A percentile compares a stretch with the other conserved stretches of the same genome.
phyloP scores from a whole-genome alignment of 1,284 basidiomycete genomes.

The Naganishia sp. region DNA sequence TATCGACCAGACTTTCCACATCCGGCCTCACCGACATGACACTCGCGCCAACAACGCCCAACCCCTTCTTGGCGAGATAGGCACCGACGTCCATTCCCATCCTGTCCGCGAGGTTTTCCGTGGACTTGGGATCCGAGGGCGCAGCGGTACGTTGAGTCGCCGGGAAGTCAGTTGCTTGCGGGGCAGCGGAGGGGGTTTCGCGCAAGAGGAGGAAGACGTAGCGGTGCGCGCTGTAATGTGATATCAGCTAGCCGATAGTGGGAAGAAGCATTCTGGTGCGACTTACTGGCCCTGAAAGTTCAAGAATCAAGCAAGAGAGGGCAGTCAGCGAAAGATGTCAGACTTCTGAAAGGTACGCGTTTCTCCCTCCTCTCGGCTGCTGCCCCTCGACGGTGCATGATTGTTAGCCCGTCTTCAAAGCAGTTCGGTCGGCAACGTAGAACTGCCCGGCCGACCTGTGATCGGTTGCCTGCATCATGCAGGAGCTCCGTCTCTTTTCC shows the following conservation, averaged over 20 bases:
- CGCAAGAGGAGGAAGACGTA: conserved; percentile 26
- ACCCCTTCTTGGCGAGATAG: conserved; percentile 9
- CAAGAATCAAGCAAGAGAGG: neutral
- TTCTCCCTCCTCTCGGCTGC: no score
- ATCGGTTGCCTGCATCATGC: no score
- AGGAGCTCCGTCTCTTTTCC: no score
- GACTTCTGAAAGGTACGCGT: no score
- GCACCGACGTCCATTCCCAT: conserved; percentile 3
- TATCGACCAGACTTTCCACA: conserved; percentile 26
- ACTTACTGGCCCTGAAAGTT: conserved; percentile 12
- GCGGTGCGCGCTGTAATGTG: conserved; percentile 7
- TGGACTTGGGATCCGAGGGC: conserved; percentile 9
- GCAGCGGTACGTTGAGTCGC: conserved; percentile 10
- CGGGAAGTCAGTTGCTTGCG: conserved; percentile 20
- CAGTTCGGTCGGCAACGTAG: no score
- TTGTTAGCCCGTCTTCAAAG: no score
- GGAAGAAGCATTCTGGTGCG: neutral
- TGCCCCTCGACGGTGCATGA: no score
- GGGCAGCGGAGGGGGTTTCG: conserved; percentile 13
- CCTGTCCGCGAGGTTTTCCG: conserved; percentile 24
- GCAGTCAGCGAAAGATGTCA: no score
- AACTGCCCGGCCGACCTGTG: no score
- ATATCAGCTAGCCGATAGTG: neutral
- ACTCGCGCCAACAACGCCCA: conserved; percentile 15
- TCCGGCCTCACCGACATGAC: conserved; percentile 26